Evolutionary conservation across 768 basidiomycete species (phyloP), one percentile per base, ranked within the genome.

Genomic region (Sutorius australiensis): DNA sequence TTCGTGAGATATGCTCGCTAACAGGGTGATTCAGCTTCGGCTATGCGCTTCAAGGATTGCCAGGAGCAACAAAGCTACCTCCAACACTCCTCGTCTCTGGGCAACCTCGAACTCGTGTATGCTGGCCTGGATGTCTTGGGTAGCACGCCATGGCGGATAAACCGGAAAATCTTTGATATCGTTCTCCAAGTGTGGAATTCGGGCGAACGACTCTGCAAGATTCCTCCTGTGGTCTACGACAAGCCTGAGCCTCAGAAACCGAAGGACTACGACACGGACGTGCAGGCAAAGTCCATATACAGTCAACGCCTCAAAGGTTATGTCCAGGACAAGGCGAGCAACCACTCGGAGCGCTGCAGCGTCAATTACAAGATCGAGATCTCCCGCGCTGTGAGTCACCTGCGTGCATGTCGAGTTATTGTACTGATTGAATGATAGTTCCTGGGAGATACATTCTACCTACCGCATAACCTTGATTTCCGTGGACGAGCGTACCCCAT

Each of bases 321-420:
- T 64, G 65, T 74, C 9, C 78, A 86, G 54, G 68, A 63, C 19
- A 89, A 84, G 70, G 84, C 86, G 17, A 87, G 83, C 63, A 92
- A 91, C 59, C 95, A 97, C 68, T 91, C 90, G 3, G 91, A 94
- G 40, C 78, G 95, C 39, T 98, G 95, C 68, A 89, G 78, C 64
- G 84, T 94, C 43, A 98, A 98, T 67, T 98, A 98, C 71, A 95
- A 94, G 68, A 84, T 99, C 52, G 95, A 98, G 72, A 95, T 98
- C 62, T 94, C 93, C 9, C 80, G 89, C 46, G 86, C 94, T 47
- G 92, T 93, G 66, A 68, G 86, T 78, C 27, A 42, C 11, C 33
- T 48, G 21, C 31, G 45, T 42, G 39, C 28, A 41, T 24, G 49
- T 39, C 36, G 38, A 39, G 36, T 6, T 27, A 40, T 13, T 6